Base-by-base conservation (phyloP, 2,329 filamentous ascomycete genomes). In the Aspergillus pseudoglaucus region DNA sequence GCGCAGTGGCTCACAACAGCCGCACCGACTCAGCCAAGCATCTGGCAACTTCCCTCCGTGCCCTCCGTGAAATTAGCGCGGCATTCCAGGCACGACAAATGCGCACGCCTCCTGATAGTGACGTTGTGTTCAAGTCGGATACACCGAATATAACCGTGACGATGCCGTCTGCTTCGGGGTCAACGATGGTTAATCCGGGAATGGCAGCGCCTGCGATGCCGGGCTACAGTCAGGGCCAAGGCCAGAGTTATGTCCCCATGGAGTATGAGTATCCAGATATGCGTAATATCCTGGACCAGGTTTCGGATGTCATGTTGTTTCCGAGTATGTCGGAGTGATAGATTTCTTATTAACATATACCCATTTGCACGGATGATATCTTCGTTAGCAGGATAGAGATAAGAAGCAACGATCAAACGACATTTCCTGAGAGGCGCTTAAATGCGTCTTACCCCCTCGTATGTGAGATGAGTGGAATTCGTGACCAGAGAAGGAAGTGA, bases 271-370 rank as follows among this genome's bases (percentile, higher is more conserved):
- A 61, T 18, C 50, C 53, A 42, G 54, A 57, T 39, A 63, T 66
- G 53, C 59, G 55, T 39, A 58, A 61, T 41, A 67, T 67, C 39
- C 48, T 67, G 8, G 63, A 59, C 44, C 59, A 56, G 17, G 64
- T 67, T 9, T 65, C 64, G 27, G 61, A 66, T 38, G 64, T 66
- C 30, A 67, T 67, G 64, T 49, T 65, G 27, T 67, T 67, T 46
- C 64, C 64, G 12, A 65, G 49, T 23, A 62, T 65, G 59, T 55
- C 35, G 35, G 35, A 18, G 6, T 15, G 15, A 38, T 15, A 3
- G 6, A 15, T 22, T 22, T 22, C 22, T 22, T 22, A 22, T 18
- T 38, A 15, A 10, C n/a, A 38, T 38, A 38, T 10, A 38, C 35
- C 15, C n/a, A 17, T 18, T 6, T 15, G 12, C n/a, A 38, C n/a